These are phyloP conservation scores for Tetrapisispora nanseiensis DNA, from an alignment of 805 yeast genomes.

Conservation along the genomic window DNA sequence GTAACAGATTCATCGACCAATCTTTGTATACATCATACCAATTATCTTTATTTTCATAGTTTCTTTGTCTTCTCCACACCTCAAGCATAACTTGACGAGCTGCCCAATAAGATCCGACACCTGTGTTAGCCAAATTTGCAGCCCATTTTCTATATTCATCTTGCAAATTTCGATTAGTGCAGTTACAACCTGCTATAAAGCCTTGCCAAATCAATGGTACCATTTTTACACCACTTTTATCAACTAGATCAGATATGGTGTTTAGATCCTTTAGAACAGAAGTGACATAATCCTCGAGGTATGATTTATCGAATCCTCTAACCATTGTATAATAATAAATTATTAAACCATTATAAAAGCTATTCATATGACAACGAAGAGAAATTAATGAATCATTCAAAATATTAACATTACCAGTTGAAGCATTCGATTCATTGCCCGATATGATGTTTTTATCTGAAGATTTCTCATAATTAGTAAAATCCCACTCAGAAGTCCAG, in stretches of 20 bases:
- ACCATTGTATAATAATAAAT: constrained; percentile 65
- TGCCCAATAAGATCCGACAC: constrained; percentile 77
- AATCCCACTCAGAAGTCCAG: constrained; percentile 74
- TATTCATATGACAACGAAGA: constrained; percentile 67
- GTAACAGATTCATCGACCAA: constrained; percentile 80
- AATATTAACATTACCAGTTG: not conserved
- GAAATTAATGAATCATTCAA: constrained; percentile 43
- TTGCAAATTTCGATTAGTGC: constrained; percentile 48
- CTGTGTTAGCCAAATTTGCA: constrained; percentile 37
- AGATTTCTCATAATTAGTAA: constrained; percentile 16
- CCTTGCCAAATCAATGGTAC: constrained; percentile 85
- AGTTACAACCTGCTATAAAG: constrained; percentile 78
- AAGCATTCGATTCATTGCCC: constrained; percentile 6
- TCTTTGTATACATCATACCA: constrained; percentile 76
- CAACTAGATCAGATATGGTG: constrained; percentile 48
- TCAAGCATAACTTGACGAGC: constrained; percentile 78
- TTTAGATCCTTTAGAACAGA: constrained; percentile 55
- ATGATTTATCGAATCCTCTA: constrained; percentile 42
- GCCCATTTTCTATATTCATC: constrained; percentile 63
- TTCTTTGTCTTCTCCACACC: constrained; percentile 68
- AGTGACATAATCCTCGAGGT: constrained; percentile 53
- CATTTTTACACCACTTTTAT: constrained; percentile 40
- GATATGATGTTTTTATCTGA: constrained; percentile 17
- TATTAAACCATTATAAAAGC: constrained; percentile 62
- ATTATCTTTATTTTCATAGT: constrained; percentile 47